These are phyloP conservation scores for Prunus davidiana DNA, from an alignment of 306 rosid genomes.

Conservation along the genomic window DNA sequence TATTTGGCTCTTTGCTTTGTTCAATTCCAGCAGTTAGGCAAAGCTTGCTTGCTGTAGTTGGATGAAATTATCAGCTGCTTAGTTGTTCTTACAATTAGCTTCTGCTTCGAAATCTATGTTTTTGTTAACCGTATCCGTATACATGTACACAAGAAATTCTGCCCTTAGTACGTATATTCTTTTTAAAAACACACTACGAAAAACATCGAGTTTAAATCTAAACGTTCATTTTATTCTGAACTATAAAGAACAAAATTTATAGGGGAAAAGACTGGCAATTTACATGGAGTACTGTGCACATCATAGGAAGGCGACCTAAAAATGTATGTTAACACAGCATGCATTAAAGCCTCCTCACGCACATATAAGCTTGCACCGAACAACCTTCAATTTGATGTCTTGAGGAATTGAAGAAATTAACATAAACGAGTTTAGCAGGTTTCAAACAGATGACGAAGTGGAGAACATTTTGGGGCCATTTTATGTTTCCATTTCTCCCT, in stretches of 20 bases:
- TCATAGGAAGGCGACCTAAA: not conserved
- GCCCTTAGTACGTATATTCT: not conserved
- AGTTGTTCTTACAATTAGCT: not conserved
- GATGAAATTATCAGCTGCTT: constrained; percentile 36
- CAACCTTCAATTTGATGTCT: not conserved
- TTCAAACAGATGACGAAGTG: not conserved
- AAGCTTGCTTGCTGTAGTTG: constrained; percentile 71
- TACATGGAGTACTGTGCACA: not conserved
- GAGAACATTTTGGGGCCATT: not conserved
- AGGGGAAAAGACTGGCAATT: not conserved
- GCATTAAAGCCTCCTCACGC: not conserved
- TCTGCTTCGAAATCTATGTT: not conserved
- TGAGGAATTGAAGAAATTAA: not conserved
- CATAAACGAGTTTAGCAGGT: not conserved
- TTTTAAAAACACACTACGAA: not conserved
- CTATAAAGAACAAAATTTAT: not conserved
- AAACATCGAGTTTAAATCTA: not conserved
- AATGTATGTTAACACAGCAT: not conserved
- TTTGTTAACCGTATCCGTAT: not conserved
- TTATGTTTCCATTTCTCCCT: not conserved
- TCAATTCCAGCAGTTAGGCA: constrained; percentile 75
- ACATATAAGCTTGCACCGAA: not conserved
- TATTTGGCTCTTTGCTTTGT: constrained; percentile 85
- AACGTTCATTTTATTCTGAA: not conserved
- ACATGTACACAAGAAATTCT: not conserved